Evolutionary conservation across 2,329 filamentous ascomycete genomes (phyloP).

Genomic region (Phaeosphaeria sp.): DNA sequence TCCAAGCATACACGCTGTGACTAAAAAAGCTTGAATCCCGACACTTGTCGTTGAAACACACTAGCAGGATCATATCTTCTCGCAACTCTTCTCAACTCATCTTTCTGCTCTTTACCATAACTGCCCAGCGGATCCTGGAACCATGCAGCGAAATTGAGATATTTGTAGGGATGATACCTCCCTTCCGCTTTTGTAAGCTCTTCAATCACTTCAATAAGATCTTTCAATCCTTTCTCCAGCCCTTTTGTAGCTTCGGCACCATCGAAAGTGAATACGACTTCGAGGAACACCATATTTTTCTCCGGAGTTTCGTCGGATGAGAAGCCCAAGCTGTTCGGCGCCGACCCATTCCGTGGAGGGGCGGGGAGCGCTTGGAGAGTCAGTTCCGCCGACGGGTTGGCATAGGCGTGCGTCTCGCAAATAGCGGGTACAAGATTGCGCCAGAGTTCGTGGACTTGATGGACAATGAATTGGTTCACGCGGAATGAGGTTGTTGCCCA

Average conservation of each 20-base stretch:
- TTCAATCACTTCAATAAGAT: slow-evolving; percentile 26
- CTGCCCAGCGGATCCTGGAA: slow-evolving; percentile 40
- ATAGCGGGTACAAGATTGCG: slow-evolving; percentile 19
- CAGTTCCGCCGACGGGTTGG: slow-evolving; percentile 20
- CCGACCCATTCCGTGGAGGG: slow-evolving; percentile 13
- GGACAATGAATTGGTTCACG: slow-evolving; percentile 22
- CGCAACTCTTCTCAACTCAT: slow-evolving; percentile 4
- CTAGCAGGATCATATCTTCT: slow-evolving; percentile 41
- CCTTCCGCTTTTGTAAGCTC: slow-evolving; percentile 23
- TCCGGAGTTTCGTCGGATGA: slow-evolving; percentile 11
- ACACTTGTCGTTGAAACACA: slow-evolving; percentile 41
- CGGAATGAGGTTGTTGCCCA: slow-evolving; percentile 35
- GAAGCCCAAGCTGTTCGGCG: slow-evolving; percentile 30
- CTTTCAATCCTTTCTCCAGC: slow-evolving; percentile 22
- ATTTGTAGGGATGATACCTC: slow-evolving; percentile 22
- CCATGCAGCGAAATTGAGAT: slow-evolving; percentile 44
- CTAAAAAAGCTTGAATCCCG: slow-evolving; percentile 38
- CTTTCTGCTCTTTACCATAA: slow-evolving; percentile 7
- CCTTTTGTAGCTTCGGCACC: slow-evolving; percentile 17
- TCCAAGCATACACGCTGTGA: not conserved
- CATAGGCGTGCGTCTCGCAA: slow-evolving; percentile 18
- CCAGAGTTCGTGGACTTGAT: slow-evolving; percentile 27
- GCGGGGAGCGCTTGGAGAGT: slow-evolving; percentile 31
- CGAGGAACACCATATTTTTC: slow-evolving; percentile 25
- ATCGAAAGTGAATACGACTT: slow-evolving; percentile 30